A percentile compares a stretch with the other conserved stretches of the same genome.
Conservation (phyloP, 2,329 filamentous ascomycete genomes). For the Chaetomiaceae sp. region DNA sequence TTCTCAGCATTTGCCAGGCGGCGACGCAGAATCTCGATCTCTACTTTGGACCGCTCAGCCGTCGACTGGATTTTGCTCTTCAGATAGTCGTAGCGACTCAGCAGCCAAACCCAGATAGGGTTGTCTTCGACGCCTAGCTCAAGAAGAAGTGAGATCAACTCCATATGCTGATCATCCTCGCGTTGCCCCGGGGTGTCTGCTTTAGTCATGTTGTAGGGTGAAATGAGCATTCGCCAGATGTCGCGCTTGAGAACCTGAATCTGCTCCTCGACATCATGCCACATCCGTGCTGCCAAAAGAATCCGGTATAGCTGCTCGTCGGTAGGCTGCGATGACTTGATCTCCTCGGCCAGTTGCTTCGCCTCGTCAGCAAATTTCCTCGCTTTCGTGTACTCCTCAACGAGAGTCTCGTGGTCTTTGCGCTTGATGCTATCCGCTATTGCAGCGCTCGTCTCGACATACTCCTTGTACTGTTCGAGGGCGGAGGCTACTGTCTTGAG, state of each 20-base stretch:
- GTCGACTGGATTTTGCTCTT: constrained; percentile 77
- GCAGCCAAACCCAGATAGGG: constrained; percentile 92
- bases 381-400: constrained; percentile 84
- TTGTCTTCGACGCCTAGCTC: constrained; percentile 94
- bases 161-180: constrained; percentile 79
- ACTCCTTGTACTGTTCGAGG: constrained; percentile 73
- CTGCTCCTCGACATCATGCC: constrained; percentile 87
- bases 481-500: constrained; percentile 72
- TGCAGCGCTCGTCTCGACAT: constrained; percentile 74
- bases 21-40: constrained; percentile 86
- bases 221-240: constrained; percentile 75
- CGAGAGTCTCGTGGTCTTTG: constrained; percentile 81
- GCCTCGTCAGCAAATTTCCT: constrained; percentile 77
- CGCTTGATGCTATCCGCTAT: constrained; percentile 83
- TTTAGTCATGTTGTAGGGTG: constrained; percentile 56
- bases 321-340: constrained; percentile 55
- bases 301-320: constrained; percentile 83
- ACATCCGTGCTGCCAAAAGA: constrained; percentile 86
- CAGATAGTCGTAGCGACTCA: constrained; percentile 83
- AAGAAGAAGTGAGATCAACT: constrained; percentile 81
- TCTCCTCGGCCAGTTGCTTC: constrained; percentile 58
- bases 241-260: constrained; percentile 84
- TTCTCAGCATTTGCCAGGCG: constrained; percentile 71
- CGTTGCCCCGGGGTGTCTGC: constrained; percentile 38
- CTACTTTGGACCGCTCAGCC: constrained; percentile 81